phyloP scores from a whole-genome alignment of 78 protist genomes.

The Dictyostelium discoideum region DNA sequence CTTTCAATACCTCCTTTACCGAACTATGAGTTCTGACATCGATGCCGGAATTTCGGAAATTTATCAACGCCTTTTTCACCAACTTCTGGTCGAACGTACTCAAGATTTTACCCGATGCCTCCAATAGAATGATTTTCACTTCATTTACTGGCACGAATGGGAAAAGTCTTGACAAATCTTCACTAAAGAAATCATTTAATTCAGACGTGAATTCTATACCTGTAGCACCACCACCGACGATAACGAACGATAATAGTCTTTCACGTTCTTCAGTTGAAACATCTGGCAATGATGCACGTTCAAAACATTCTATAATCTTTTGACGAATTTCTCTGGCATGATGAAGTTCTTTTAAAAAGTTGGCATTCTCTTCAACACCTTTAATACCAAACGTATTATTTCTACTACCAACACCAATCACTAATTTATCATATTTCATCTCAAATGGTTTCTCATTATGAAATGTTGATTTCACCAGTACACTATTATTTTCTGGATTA shows the following conservation, averaged over 20 bases:
- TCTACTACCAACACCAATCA: conserved; percentile 88
- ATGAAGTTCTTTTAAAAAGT: conserved; percentile 78
- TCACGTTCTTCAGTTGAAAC: conserved; percentile 46
- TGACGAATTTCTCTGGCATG: conserved; percentile 85
- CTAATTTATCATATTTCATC: conserved; percentile 84
- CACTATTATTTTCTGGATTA: conserved; percentile 12
- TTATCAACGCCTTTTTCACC: conserved; percentile 43
- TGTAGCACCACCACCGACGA: conserved; percentile 95
- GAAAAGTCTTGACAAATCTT: conserved; percentile 38
- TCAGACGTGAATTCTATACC: conserved; percentile 7
- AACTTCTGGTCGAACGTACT: conserved; percentile 27
- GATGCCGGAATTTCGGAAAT: conserved; percentile 33
- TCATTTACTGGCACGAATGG: conserved; percentile 65
- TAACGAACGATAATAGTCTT: conserved; percentile 76
- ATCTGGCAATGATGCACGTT: conserved; percentile 84
- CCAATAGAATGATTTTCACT: conserved; percentile 67
- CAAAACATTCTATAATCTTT: conserved; percentile 83
- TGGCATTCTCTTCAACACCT: conserved; percentile 87
- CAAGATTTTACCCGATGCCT: conserved; percentile 34
- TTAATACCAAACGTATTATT: conserved; percentile 85
- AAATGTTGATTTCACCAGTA: conserved; percentile 20
- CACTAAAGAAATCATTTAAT: conserved; percentile 33
- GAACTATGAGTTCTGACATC: conserved; percentile 44
- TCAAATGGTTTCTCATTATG: conserved; percentile 37
- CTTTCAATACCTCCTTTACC: conserved; percentile 32